Evolutionary conservation across 225 moss, liverwort and hornwort species (phyloP).

Genomic region (Marchantia polymorpha): DNA sequence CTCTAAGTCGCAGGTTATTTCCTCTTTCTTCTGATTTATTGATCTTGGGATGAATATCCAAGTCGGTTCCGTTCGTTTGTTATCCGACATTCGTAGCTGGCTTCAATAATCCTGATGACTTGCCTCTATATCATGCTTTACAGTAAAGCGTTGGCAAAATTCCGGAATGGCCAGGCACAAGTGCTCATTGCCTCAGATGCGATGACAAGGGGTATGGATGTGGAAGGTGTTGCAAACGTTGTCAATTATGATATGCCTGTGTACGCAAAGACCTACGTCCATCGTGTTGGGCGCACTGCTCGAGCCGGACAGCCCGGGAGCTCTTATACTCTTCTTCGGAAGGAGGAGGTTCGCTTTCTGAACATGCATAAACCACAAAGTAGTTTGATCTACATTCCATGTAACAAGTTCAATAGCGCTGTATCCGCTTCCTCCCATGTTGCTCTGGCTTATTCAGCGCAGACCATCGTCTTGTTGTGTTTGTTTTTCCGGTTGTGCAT

Average conservation of each 20-base stretch:
- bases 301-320: conserved; percentile 84
- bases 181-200: conserved; percentile 97
- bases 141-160: conserved; percentile 81
- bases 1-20: background rate
- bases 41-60: background rate
- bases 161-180: conserved; percentile 71
- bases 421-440: too few relatives aligned
- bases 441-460: too few relatives aligned
- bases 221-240: conserved; percentile 92
- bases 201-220: conserved; percentile 99
- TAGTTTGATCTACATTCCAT: too few relatives aligned
- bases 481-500: too few relatives aligned
- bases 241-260: conserved; percentile 97
- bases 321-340: conserved; percentile 82
- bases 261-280: conserved; percentile 96
- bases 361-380: too few relatives aligned
- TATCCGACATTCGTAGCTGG: background rate
- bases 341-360: conserved; percentile 60
- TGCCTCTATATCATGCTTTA: conserved; percentile 9
- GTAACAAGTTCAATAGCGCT: too few relatives aligned
- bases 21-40: background rate
- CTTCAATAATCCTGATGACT: background rate
- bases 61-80: background rate
- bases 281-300: conserved; percentile 98
- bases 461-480: too few relatives aligned